Evolutionary conservation across 495 filamentous ascomycete genomes (phyloP), one percentile per base, ranked within the genome.

Genomic region (Talaromyces borbonicus): DNA sequence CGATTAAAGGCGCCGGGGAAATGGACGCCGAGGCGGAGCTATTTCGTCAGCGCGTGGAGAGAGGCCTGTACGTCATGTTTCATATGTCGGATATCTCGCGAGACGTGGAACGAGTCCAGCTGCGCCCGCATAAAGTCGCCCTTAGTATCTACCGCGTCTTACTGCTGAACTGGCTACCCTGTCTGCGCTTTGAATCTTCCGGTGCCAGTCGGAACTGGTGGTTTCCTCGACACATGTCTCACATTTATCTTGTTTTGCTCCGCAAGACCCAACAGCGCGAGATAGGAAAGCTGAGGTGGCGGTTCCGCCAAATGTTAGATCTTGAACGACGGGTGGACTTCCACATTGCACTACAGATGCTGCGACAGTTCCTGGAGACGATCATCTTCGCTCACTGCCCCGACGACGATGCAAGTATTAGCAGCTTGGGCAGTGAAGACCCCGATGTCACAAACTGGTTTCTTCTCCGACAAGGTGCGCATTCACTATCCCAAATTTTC

Each of bases 361-460:
- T 62, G 32, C 56, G 59, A 7, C 52, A 57, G 43, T 52, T 59
- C 9, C 49, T 55, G 41, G 59, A 59, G 30, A 53, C 53, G 2
- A 57, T 62, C 51, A 57, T 62, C 19, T 56, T 62, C n/a, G 52
- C 51, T 16, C 59, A 62, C 26, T 55, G 59, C 3, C 59, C 59
- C 16, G 58, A 54, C 30, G 53, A 55, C 43, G 47, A 49, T 22
- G 24, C 24, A 11, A 49, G 47, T 37, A 43, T 43, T 27, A 46
- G 30, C 38, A 57, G 59, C 1, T 50, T 57, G 14, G 56, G 52
- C 31, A 57, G 52, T 27, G 53, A 55, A 31, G 47, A 49, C 18
- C 12, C 26, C 9, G 39, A 42, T 39, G 29, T 49, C n/a, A 49
- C 37, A 5, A 59, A 53, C 52, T 62, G 59, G 59, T 62, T 62